phyloP scores from a whole-genome alignment of 352 stramenopile genomes.

The Globisporangium carolinianum region DNA sequence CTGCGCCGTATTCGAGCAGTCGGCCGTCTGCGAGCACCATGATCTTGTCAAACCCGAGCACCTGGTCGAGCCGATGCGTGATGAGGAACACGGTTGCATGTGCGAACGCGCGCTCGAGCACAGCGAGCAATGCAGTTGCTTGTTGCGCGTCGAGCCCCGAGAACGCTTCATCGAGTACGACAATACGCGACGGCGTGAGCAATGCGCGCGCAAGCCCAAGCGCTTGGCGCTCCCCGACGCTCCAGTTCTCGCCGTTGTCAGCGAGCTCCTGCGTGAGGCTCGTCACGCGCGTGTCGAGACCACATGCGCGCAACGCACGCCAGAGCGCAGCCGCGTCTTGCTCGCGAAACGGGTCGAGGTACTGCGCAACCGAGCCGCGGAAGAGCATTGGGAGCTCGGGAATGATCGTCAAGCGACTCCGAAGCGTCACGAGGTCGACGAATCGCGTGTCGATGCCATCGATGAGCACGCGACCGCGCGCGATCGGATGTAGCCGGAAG shows the following conservation, averaged over 20 bases:
- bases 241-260: conserved; percentile 77
- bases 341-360: conserved; percentile 88
- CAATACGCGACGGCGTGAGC: conserved; percentile 73
- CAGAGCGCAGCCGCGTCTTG: conserved; percentile 52
- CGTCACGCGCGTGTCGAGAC: conserved; percentile 19
- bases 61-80: conserved; percentile 79
- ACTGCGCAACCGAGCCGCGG: conserved; percentile 83
- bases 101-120: conserved; percentile 37
- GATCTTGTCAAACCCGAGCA: conserved; percentile 12
- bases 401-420: conserved; percentile 50
- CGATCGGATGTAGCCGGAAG: conserved; percentile 39
- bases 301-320: conserved; percentile 23
- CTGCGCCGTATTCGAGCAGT: conserved; percentile 21
- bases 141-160: conserved; percentile 75
- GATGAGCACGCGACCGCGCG: conserved; percentile 71
- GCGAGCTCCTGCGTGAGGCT: conserved; percentile 32
- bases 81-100: conserved; percentile 77
- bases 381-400: conserved; percentile 91
- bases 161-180: conserved; percentile 89
- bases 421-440: conserved; percentile 24
- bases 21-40: conserved; percentile 16
- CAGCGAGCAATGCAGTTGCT: conserved; percentile 77
- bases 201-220: conserved; percentile 86
- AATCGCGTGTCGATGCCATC: conserved; percentile 80
- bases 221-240: conserved; percentile 86